Evolutionary conservation across 129 eudicot genomes (phyloP), one percentile per base, ranked within the genome.

Genomic region (Flaveria ramosissima): DNA sequence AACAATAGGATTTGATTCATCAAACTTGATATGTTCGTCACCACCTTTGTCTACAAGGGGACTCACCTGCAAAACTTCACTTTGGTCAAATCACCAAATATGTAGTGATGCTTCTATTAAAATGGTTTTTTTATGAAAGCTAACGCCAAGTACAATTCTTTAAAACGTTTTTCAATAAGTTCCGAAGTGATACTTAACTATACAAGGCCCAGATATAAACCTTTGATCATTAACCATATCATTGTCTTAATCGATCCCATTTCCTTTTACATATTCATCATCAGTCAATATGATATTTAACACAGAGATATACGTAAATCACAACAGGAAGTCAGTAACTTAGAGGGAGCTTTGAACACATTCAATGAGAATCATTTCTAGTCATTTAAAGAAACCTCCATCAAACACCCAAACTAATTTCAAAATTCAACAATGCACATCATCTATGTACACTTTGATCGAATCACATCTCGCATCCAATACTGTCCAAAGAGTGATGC

Each of bases 1-100:
- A 68, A 85, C 74, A 13, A 88, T 75, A 72, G 96, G 96, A 19
- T 83, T 78, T 5, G 91, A 82, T 68, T 66, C 76, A 19, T 75
- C 84, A 12, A 82, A 62, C 14, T 57, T 70, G 57, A 76, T 74
- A n/a, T 72, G 80, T 20, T 27, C 84, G 67, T 73, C 78, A 55
- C 81, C 79, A n/a, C 69, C 80, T 59, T 56, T 78, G 64, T 71
- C 77, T 23, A 65, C 30, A 63, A 42, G 23, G 45, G 84, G 19
- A 81, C 76, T 79, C 70, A 32, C 88, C 94, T 88, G 85, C 73
- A 83, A 69, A 81, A 70, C 65, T 76, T 73, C 26, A 82, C 62
- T 56, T 61, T 16, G 14, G 65, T 51, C 45, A 55, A 64, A 55
- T 51, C 20, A 6, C 9, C 62, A 43, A 55, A 48, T 48, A 72